A percentile compares a stretch with the other conserved stretches of the same genome.
Conservation (phyloP, 2,329 filamentous ascomycete species). For the Botrytis squamosa region DNA sequence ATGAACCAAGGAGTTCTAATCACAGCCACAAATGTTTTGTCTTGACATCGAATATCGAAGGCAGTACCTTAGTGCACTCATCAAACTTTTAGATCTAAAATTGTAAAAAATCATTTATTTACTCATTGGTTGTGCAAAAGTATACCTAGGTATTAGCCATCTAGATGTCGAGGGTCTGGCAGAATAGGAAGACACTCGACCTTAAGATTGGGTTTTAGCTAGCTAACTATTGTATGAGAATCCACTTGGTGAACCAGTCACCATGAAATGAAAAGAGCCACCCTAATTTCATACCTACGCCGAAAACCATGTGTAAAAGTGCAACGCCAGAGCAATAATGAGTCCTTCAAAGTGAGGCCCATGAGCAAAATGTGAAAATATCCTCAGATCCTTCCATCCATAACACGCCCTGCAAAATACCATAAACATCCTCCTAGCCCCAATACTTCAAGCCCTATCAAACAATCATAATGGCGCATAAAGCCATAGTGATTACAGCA, state of each 20-base stretch:
- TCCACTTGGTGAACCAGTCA: neutral
- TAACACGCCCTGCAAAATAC: neutral
- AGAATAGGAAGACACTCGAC: too few relatives aligned
- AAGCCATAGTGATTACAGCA: neutral
- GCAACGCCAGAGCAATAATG: neutral
- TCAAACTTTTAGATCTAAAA: neutral
- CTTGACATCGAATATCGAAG: neutral
- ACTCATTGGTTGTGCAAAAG: neutral
- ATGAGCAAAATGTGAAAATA: neutral
- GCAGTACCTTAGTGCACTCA: neutral
- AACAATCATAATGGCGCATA: neutral
- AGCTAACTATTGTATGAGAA: neutral
- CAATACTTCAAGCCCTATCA: neutral
- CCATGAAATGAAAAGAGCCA: neutral
- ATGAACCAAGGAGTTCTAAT: neutral
- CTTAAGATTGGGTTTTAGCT: neutral
- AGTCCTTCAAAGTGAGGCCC: neutral
- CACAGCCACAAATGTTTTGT: neutral
- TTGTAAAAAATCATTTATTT: neutral
- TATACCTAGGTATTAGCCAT: neutral
- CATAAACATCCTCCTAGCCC: neutral
- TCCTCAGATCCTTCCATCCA: neutral
- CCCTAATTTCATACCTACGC: neutral
- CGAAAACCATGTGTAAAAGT: neutral
- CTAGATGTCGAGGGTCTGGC: too few relatives aligned